Evolutionary conservation across 805 yeast genomes (phyloP).

Genomic region (Grigorovia humatica): DNA sequence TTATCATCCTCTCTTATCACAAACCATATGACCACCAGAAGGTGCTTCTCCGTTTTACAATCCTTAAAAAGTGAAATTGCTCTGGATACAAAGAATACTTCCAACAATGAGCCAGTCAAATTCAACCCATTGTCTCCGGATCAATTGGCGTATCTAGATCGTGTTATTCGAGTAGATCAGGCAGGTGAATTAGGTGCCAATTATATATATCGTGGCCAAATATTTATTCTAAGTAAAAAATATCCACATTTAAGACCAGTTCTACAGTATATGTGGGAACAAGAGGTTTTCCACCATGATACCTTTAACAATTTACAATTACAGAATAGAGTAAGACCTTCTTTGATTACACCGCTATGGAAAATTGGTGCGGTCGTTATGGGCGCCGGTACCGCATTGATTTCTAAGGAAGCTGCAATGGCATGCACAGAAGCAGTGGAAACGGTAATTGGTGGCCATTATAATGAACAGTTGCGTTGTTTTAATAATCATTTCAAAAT

Average conservation of each 20-base stretch:
- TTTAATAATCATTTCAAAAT: slow-evolving; percentile 53
- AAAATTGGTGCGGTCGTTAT: slow-evolving; percentile 77
- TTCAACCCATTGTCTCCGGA: slow-evolving; percentile 33
- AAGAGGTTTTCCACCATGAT: slow-evolving; percentile 81
- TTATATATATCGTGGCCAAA: slow-evolving; percentile 87
- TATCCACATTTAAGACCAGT: slow-evolving; percentile 71
- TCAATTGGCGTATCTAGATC: slow-evolving; percentile 59
- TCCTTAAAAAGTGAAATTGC: slow-evolving; percentile 5
- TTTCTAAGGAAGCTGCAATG: slow-evolving; percentile 96
- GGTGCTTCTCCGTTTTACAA: slow-evolving; percentile 10
- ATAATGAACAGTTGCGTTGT: slow-evolving; percentile 78
- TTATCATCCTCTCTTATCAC: slow-evolving; percentile 2
- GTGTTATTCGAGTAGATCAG: slow-evolving; percentile 85
- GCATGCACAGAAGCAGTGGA: slow-evolving; percentile 99
- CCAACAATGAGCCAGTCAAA: slow-evolving; percentile 2
- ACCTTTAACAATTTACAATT: slow-evolving; percentile 74
- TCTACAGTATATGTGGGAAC: slow-evolving; percentile 95
- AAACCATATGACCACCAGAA: background rate
- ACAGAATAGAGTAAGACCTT: slow-evolving; percentile 78
- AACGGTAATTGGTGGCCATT: slow-evolving; percentile 94
- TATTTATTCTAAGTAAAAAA: slow-evolving; percentile 56
- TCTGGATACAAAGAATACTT: background rate
- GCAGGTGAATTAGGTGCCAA: slow-evolving; percentile 98
- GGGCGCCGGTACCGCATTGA: slow-evolving; percentile 77
- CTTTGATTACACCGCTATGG: slow-evolving; percentile 88